A percentile compares a stretch with the other conserved stretches of the same genome.
phyloP scores from a whole-genome alignment of 768 basidiomycete species.

The Imleria badia region DNA sequence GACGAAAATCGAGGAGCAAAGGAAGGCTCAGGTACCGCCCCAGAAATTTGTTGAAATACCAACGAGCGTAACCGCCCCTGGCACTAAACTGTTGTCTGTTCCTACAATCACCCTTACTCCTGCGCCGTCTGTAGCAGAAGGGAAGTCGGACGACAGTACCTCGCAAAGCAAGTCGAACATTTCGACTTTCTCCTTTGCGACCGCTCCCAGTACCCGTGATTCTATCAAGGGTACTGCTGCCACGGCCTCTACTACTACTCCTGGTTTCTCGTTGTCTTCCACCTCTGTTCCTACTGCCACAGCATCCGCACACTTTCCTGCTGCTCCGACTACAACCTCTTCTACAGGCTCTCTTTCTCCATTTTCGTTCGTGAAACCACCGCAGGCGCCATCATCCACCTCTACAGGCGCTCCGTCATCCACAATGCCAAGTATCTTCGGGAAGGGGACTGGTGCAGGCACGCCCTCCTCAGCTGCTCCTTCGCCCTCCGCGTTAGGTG shows the following conservation, averaged over 20 bases:
- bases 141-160: constrained; percentile 1
- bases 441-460: constrained; percentile 24
- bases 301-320: constrained; percentile 15
- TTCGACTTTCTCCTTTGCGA: constrained; percentile 17
- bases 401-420: constrained; percentile 4
- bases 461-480: neutral
- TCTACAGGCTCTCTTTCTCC: constrained; percentile 9
- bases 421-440: constrained; percentile 31
- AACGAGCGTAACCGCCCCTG: constrained; percentile 24
- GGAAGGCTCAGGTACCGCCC: constrained; percentile 38
- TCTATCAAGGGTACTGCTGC: constrained; percentile 6
- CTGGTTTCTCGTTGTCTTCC: constrained; percentile 25
- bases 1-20: constrained; percentile 46
- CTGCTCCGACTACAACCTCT: constrained; percentile 5
- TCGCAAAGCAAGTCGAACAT: constrained; percentile 15
- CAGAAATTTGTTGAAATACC: constrained; percentile 36
- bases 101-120: constrained; percentile 32
- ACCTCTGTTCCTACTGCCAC: constrained; percentile 25
- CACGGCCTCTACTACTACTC: constrained; percentile 8
- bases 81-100: constrained; percentile 19
- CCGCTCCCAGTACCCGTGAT: constrained; percentile 2
- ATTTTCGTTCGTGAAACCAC: constrained; percentile 19
- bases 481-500: constrained; percentile 5
- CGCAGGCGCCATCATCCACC: constrained; percentile 6
- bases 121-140: constrained; percentile 14